Conservation (phyloP, 306 rosid species). For the Ziziphus jujuba region DNA sequence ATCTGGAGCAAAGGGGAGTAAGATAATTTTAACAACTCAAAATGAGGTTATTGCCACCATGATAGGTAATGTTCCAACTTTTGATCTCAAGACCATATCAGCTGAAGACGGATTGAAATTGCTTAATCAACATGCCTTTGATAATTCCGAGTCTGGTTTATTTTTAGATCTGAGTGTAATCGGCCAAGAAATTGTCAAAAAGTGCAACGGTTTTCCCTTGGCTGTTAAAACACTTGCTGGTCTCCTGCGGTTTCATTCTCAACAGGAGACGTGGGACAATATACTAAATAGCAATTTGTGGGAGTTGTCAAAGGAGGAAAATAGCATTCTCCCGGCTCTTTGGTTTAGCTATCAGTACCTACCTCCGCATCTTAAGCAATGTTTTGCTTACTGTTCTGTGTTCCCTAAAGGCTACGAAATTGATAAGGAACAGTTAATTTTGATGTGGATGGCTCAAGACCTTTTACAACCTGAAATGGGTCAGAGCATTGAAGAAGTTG, state of each 20-base stretch:
- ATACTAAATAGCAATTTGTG: neutral
- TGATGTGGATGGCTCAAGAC: no score
- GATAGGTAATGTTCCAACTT: neutral
- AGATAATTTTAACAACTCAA: slow-evolving; percentile 4
- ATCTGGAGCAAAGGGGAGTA: slow-evolving; percentile 5
- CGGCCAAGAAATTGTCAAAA: slow-evolving; percentile 13
- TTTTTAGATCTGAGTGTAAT: neutral
- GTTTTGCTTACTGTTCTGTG: slow-evolving; percentile 22
- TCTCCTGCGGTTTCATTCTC: neutral
- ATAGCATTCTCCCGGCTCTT: neutral
- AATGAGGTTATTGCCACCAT: neutral
- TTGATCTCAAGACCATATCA: neutral
- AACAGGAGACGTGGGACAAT: neutral
- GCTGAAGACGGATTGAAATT: slow-evolving; percentile 3
- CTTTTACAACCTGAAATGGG: no score
- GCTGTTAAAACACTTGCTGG: neutral
- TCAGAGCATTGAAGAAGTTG: no score
- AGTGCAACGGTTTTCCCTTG: slow-evolving; percentile 16
- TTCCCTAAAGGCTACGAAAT: no score
- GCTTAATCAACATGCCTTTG: neutral
- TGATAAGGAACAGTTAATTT: no score
- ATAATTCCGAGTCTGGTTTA: neutral
- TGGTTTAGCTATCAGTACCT: slow-evolving; percentile 12
- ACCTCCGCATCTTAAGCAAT: slow-evolving; percentile 9
- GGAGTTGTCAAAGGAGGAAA: neutral